Evolutionary conservation across 1,284 basidiomycete species (phyloP), one percentile per base, ranked within the genome.

Genomic region (Cryptococcus sp.): DNA sequence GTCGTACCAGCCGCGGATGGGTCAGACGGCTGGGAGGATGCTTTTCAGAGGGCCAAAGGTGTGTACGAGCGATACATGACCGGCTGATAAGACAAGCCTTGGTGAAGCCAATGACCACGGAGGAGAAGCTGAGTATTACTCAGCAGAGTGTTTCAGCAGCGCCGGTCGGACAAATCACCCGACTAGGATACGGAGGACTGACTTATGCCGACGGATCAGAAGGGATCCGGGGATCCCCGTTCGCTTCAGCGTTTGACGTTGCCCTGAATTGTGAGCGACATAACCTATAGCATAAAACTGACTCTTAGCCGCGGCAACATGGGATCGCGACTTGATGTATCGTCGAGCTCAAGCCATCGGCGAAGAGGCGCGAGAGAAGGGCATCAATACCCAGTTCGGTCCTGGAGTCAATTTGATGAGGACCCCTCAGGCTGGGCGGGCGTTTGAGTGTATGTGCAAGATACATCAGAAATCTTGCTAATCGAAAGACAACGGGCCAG

Each of bases 81-180:
- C n/a, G n/a, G n/a, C n/a, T n/a, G n/a, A n/a, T n/a, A n/a, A n/a
- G n/a, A n/a, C n/a, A n/a, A 52, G 57, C 37, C 28, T 39, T 56
- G 37, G 57, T 62, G 34, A 45, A 46, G 10, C 54, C 59, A 32
- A 62, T 62, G 57, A 57, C 60, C 5, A 34, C 51, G 23, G 50
- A 57, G 37, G 60, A 62, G 39, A 62, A 62, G 49, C 55, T 62
- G 32, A 61, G 53, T 43, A 51, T 53, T 40, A 56, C 55, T 14
- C 55, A 56, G 48, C 55, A 56, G 25, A 46, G 31, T 28, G 49
- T 47, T 32, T 28, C 42, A 14, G 44, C 42, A 22, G 51, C 48
- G 11, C 47, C 47, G 16, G 55, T 56, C 13, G 55, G 55, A 23
- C 48, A 47, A 7, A 39, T 56, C n/a, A 24, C 23, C 14, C 51